Conservation (phyloP, 2,329 filamentous ascomycete species). For the Aspergillus jensenii region DNA sequence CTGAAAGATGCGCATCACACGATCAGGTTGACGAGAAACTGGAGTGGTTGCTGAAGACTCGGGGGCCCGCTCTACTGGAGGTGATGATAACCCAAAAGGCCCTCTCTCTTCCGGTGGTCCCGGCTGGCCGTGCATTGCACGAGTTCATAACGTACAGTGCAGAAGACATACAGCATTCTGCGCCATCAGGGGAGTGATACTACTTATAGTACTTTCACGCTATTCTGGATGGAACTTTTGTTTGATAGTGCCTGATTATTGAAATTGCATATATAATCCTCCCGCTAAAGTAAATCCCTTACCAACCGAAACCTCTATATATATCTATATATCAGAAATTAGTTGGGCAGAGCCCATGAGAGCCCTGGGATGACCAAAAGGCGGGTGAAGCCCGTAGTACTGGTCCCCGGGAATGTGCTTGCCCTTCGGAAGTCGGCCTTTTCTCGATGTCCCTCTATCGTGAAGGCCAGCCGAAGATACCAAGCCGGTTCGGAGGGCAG, state of each 20-base stretch:
- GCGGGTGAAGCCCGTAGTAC: too few species aligned
- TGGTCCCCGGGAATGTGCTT: too few species aligned
- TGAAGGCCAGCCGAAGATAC: too few species aligned
- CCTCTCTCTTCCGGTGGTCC: conserved; percentile 95
- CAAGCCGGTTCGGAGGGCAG: too few species aligned
- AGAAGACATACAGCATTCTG: not conserved
- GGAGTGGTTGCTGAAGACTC: conserved; percentile 82
- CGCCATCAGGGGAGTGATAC: not conserved
- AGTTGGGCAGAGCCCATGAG: too few species aligned
- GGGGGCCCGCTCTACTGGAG: conserved; percentile 88
- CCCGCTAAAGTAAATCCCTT: too few species aligned
- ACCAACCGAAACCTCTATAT: too few species aligned
- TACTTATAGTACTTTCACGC: not conserved
- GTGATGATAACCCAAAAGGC: conserved; percentile 77
- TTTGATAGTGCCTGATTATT: not conserved
- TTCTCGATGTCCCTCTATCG: too few species aligned
- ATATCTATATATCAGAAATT: too few species aligned
- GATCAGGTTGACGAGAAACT: conserved; percentile 75
- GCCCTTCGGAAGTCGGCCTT: too few species aligned
- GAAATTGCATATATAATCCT: too few species aligned
- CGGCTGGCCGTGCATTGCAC: conserved; percentile 79
- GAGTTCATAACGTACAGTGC: conserved; percentile 60
- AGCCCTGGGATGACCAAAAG: too few species aligned
- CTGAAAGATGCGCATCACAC: conserved; percentile 68
- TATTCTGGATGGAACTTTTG: not conserved